phyloP scores from a whole-genome alignment of 192 early-diverging fungal species.

The Coemansia aciculifera region DNA sequence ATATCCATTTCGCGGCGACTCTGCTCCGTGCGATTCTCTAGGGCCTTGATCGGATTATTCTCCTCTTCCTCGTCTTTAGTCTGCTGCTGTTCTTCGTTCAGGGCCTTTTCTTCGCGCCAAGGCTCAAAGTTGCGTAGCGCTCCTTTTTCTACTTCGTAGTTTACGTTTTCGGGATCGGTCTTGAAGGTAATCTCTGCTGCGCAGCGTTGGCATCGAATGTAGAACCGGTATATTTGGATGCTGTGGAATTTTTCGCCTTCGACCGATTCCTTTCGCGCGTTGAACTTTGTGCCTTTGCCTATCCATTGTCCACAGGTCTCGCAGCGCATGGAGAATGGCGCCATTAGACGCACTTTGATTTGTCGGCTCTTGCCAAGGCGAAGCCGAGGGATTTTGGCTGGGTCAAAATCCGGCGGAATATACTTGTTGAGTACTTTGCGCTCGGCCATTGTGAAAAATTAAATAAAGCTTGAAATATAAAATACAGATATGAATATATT shows the following conservation, averaged over 20 bases:
- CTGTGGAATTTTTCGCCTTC: constrained; percentile 59
- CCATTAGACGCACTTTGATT: constrained; percentile 96
- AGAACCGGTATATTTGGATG: constrained; percentile 80
- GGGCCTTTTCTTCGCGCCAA: constrained; percentile 73
- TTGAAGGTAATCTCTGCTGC: constrained; percentile 97
- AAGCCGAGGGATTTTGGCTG: constrained; percentile 84
- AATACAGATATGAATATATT: background rate
- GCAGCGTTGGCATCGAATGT: constrained; percentile 90
- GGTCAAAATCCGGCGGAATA: constrained; percentile 97
- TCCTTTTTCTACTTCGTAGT: constrained; percentile 93
- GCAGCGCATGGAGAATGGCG: constrained; percentile 99
- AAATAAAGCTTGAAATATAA: background rate
- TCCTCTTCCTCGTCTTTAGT: constrained; percentile 79
- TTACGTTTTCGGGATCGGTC: constrained; percentile 93
- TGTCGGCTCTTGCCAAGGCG: constrained; percentile 80
- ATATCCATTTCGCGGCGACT: constrained; percentile 98
- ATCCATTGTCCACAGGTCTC: constrained; percentile 95
- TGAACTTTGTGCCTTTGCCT: constrained; percentile 98
- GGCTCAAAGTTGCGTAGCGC: constrained; percentile 94
- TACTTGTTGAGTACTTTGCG: constrained; percentile 97
- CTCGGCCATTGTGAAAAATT: constrained; percentile 66
- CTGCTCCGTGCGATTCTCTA: constrained; percentile 92
- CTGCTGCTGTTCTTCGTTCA: constrained; percentile 58
- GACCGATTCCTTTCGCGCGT: constrained; percentile 86
- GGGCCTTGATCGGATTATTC: constrained; percentile 90